Conservation (phyloP, 2,329 filamentous ascomycete species). For the Coniochaeta hoffmannii region DNA sequence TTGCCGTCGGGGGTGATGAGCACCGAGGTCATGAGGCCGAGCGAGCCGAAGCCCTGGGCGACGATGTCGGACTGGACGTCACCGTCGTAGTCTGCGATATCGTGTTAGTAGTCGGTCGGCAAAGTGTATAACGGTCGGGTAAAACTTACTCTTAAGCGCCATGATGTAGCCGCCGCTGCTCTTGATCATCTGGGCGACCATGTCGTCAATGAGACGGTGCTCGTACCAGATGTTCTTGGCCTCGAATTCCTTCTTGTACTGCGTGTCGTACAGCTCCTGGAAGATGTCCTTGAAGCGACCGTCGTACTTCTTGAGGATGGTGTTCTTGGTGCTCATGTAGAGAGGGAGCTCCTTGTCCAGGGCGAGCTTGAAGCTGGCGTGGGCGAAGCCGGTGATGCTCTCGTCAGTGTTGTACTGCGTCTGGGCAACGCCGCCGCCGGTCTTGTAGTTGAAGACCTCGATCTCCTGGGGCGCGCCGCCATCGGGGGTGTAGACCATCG, state of each 20-base stretch:
- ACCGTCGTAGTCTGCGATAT: conserved; percentile 79
- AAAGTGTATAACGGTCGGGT: background rate
- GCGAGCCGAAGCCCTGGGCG: conserved; percentile 94
- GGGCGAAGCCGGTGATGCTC: conserved; percentile 89
- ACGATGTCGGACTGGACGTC: conserved; percentile 98
- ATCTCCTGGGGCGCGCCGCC: conserved; percentile 77
- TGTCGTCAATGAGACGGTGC: conserved; percentile 98
- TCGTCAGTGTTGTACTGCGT: conserved; percentile 98
- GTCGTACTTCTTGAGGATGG: conserved; percentile 98
- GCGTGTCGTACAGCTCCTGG: conserved; percentile 85
- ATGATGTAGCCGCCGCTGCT: conserved; percentile 93
- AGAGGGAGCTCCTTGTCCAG: conserved; percentile 81
- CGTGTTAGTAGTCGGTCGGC: conserved; percentile 2
- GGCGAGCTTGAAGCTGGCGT: conserved; percentile 94
- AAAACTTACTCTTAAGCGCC: conserved; percentile 83
- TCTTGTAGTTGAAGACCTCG: conserved; percentile 84
- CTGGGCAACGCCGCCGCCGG: conserved; percentile 81
- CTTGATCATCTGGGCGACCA: conserved; percentile 99
- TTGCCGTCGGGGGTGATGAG: conserved; percentile 95
- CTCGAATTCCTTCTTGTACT: conserved; percentile 85
- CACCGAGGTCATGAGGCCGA: conserved; percentile 97
- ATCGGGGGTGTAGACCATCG: conserved; percentile 89
- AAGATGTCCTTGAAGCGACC: conserved; percentile 99
- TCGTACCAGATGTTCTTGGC: conserved; percentile 96
- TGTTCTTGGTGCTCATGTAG: conserved; percentile 99